Conservation (phyloP, 768 basidiomycete species). For the Auricularia sp. region DNA sequence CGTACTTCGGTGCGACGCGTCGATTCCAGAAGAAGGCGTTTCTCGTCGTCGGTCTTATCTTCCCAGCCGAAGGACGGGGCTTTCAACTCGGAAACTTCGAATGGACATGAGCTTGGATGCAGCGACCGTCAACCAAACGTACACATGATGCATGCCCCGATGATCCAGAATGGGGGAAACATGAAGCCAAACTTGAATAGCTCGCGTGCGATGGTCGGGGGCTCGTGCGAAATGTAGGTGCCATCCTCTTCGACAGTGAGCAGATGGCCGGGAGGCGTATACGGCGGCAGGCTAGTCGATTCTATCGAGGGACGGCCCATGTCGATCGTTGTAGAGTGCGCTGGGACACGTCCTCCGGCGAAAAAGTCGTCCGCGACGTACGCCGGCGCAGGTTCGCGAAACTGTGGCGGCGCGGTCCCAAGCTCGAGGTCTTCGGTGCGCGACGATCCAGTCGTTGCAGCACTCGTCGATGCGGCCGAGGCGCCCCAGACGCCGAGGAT, state of each 20-base stretch:
- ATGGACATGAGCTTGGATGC: not conserved
- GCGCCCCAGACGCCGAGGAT: not conserved
- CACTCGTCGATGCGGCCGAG: not conserved
- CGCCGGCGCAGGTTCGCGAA: not conserved
- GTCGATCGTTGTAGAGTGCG: not conserved
- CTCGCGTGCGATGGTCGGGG: conserved; percentile 34
- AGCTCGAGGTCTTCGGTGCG: not conserved
- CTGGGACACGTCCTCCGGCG: not conserved
- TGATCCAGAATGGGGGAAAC: conserved; percentile 40
- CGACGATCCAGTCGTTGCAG: no score
- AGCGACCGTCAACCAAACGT: not conserved
- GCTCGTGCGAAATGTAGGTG: conserved; percentile 16
- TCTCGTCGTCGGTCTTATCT: conserved; percentile 28
- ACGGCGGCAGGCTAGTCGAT: not conserved
- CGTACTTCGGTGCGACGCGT: conserved; percentile 25
- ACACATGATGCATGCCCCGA: conserved; percentile 28
- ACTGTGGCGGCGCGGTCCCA: not conserved
- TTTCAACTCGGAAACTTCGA: conserved; percentile 23
- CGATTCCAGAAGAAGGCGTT: conserved; percentile 18
- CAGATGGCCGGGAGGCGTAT: not conserved
- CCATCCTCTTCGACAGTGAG: not conserved
- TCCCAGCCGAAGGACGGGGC: conserved; percentile 26
- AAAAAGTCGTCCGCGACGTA: not conserved
- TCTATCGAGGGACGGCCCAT: not conserved
- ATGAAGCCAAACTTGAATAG: conserved; percentile 42